Evolutionary conservation across 345 rosid species (phyloP), one percentile per base, ranked within the genome.

Genomic region (Moringa oleifera): DNA sequence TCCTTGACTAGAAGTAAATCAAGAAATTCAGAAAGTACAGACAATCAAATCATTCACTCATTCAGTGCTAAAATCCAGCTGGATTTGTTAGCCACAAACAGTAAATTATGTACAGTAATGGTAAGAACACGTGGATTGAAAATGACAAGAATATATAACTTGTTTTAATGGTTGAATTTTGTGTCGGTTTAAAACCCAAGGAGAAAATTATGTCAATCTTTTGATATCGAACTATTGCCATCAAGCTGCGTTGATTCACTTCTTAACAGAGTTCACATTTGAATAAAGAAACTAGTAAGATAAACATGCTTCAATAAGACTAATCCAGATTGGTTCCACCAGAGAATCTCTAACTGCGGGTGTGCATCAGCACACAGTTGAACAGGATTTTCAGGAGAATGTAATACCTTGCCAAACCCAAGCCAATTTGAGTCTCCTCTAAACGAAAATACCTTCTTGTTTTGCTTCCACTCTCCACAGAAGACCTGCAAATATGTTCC

Each of bases 341-440:
- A 28, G 33, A 2, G 33, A 5, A 41, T 41, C 12, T 41, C 12
- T 41, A 41, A 5, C 1, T 41, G 47, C 47, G 12, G 3, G 33
- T 28, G 47, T 41, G 47, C 1, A 16, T 41, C 47, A 5, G 47
- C 47, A 7, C n/a, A n/a, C n/a, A n/a, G n/a, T n/a, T n/a, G n/a
- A n/a, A 41, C 17, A 55, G 25, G 62, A 63, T 25, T 58, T 16
- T n/a, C n/a, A 23, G 9, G 41, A 59, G 55, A 61, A 49, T 20
- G 41, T 1, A 25, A 52, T 80, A 82, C 88, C 93, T 84, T 86
- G 58, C 77, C 64, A 67, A 84, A 82, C 15, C 90, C 93, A 46
- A 86, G 89, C 90, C 86, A 87, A 67, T 84, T 87, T 58, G 90
- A 82, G 59, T 87, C 90, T 50, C 90, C 93, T 70, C 87, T 75